Evolutionary conservation across 108 stramenopile genomes (phyloP), one percentile per base, ranked within the genome.

Genomic region (Nitzschia putrida): DNA sequence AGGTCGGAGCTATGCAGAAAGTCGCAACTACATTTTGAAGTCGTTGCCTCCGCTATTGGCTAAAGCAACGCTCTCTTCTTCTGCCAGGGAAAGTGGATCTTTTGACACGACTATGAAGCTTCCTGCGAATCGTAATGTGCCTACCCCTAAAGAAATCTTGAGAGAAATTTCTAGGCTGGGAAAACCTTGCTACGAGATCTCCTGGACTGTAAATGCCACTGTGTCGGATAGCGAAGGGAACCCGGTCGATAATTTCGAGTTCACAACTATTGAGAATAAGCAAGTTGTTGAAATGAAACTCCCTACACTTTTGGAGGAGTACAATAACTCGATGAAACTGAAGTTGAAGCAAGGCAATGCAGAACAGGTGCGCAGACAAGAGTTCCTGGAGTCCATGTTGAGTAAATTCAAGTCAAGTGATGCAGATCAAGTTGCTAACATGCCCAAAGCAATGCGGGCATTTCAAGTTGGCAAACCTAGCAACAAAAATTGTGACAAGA

Each of bases 211-310:
- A 26, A 67, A 78, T 2, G 74, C 78, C 23, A 82, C 85, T 12
- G 53, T 73, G 0, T 77, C 77, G 6, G 81, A 79, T 40, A 25
- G 24, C 2, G 72, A 79, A 57, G 85, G 81, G 20, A 73, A 81
- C 49, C 70, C 73, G 40, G 61, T 89, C 45, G 83, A 85, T 23
- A 67, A 64, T 37, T 82, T 77, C 59, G 78, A 84, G 52, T 92
- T 90, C 70, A 64, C 69, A 14, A 90, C 92, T 0, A 78, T 74
- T 41, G 92, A 93, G 51, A 68, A 61, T 0, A 74, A 83, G 42
- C 53, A 53, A 3, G 50, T 87, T 7, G 53, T 90, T 45, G 58
- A 85, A 23, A 74, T 65, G 18, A 60, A 71, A 18, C 82, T 67
- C 56, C 84, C 92, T 9, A 53, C 78, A 10, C 69, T 93, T 10